Percentiles rank a stretch among this genome's conserved stretches.
These are phyloP conservation scores for Komagataella ulmi DNA, from an alignment of 805 yeast species.

Conservation along the genomic window DNA sequence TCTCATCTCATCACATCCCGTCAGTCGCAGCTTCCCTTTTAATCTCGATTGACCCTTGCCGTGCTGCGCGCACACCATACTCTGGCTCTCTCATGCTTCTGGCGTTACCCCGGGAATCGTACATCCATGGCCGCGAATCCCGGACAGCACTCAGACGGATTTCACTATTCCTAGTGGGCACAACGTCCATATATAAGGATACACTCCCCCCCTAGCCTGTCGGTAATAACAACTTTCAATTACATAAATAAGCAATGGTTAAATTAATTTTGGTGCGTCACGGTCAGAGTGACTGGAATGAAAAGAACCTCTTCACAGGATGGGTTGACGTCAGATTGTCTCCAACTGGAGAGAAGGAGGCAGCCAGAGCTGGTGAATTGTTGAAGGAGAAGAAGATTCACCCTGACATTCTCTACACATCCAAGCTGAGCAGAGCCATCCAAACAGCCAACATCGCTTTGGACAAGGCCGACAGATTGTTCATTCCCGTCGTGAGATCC, in stretches of 20 bases:
- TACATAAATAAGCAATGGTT: constrained; percentile 13
- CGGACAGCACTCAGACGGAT: not conserved
- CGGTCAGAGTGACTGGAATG: constrained; percentile 99
- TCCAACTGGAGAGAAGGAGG: constrained; percentile 79
- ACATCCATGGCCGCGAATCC: not conserved
- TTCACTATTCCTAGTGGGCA: not conserved
- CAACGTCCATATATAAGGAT: not conserved
- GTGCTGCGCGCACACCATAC: not conserved
- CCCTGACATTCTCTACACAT: constrained; percentile 86
- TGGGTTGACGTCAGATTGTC: constrained; percentile 94
- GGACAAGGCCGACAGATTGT: constrained; percentile 77
- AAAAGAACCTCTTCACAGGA: constrained; percentile 95
- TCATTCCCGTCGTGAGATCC: constrained; percentile 84
- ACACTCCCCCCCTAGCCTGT: not conserved
- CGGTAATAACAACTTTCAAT: not conserved
- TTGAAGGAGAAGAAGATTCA: constrained; percentile 73
- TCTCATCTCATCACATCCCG: not conserved
- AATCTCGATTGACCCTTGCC: not conserved
- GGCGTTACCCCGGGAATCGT: not conserved
- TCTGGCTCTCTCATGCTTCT: not conserved
- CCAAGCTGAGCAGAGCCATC: constrained; percentile 86
- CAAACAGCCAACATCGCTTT: constrained; percentile 95
- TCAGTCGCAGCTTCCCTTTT: no score
- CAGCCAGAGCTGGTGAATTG: constrained; percentile 85
- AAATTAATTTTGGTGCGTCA: constrained; percentile 90